Conservation (phyloP, 2,329 filamentous ascomycete species). For the Penicillium sp. region DNA sequence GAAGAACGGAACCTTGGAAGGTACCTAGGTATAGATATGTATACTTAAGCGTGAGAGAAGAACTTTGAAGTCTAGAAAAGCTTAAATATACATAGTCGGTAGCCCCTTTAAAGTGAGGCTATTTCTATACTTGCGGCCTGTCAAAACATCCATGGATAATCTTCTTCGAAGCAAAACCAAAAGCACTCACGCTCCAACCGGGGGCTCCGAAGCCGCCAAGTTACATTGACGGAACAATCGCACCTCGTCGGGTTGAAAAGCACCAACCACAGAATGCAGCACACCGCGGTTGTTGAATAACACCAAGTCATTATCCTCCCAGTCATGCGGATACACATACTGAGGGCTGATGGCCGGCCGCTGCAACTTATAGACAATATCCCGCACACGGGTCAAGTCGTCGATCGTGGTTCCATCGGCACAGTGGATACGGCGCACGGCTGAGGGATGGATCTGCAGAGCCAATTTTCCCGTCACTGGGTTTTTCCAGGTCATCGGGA, state of each 20-base stretch:
- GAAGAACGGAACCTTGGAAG: too few species aligned
- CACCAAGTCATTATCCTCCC: constrained; percentile 67
- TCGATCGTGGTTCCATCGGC: constrained; percentile 60
- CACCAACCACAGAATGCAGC: constrained; percentile 65
- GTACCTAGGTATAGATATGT: too few species aligned
- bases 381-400: constrained; percentile 56
- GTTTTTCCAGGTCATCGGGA: constrained; percentile 72
- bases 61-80: too few species aligned
- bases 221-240: constrained; percentile 71
- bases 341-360: constrained; percentile 61
- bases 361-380: constrained; percentile 63
- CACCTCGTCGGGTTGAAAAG: constrained; percentile 64
- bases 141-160: not conserved
- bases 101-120: too few species aligned
- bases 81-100: too few species aligned
- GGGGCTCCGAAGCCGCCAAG: constrained; percentile 45
- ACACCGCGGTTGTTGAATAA: constrained; percentile 71
- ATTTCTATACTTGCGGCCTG: too few species aligned
- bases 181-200: constrained; percentile 12
- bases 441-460: constrained; percentile 65
- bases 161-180: not conserved
- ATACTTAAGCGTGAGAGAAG: too few species aligned
- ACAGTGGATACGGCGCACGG: constrained; percentile 60
- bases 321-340: constrained; percentile 65
- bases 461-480: constrained; percentile 60